Conservation (phyloP, 495 filamentous ascomycete genomes). For the Parathielavia appendiculata region DNA sequence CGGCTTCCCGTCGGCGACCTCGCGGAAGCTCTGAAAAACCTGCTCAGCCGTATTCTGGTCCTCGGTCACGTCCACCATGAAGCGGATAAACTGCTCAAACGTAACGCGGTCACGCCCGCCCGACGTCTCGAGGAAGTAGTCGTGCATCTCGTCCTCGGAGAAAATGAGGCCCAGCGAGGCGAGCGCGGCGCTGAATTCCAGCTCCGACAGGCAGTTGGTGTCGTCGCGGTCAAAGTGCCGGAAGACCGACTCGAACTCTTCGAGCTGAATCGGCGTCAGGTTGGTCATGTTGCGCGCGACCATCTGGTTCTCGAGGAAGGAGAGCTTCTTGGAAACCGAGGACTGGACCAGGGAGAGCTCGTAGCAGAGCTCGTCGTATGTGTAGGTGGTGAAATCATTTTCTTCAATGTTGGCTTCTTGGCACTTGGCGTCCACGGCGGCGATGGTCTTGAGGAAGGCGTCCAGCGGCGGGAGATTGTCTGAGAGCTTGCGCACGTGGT, state of each 20-base stretch:
- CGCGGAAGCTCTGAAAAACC: conserved; percentile 92
- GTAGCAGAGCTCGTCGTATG: conserved; percentile 91
- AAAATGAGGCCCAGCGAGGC: conserved; percentile 92
- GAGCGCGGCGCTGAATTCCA: conserved; percentile 91
- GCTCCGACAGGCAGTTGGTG: conserved; percentile 82
- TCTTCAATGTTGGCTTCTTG: conserved; percentile 97
- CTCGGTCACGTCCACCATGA: conserved; percentile 98
- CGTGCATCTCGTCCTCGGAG: conserved; percentile 93
- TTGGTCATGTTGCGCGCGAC: conserved; percentile 99
- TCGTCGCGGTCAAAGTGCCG: conserved; percentile 94
- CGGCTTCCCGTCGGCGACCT: conserved; percentile 97
- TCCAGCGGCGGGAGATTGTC: conserved; percentile 81
- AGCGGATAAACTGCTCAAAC: conserved; percentile 97
- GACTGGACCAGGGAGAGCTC: conserved; percentile 86
- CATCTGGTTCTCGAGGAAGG: conserved; percentile 93
- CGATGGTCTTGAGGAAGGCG: conserved; percentile 78
- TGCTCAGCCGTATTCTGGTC: conserved; percentile 98
- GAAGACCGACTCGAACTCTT: conserved; percentile 97
- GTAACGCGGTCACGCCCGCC: conserved; percentile 69
- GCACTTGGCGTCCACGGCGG: conserved; percentile 77
- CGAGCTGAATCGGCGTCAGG: conserved; percentile 92
- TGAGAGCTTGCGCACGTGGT: conserved; percentile 74
- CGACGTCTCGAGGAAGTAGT: conserved; percentile 78
- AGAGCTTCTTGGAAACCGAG: conserved; percentile 88
- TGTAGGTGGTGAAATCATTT: conserved; percentile 98